Evolutionary conservation across 257 asterid genomes (phyloP).

Genomic region (Cordia subcordata): DNA sequence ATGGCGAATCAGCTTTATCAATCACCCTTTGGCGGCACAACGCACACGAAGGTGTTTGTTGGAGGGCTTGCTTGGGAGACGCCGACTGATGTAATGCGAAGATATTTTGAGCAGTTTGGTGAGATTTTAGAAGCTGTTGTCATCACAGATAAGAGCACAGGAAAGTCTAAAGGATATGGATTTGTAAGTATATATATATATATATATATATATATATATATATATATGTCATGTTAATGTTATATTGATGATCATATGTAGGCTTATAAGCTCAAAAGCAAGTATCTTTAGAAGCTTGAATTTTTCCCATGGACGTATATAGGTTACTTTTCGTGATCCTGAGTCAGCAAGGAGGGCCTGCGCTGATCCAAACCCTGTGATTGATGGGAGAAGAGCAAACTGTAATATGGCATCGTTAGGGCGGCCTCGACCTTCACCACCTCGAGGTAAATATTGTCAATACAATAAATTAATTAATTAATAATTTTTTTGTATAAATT

Average conservation of each 20-base stretch:
- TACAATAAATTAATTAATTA: background rate
- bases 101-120: constrained; percentile 79
- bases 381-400: constrained; percentile 90
- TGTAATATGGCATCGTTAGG: constrained; percentile 94
- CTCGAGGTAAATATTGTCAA: constrained; percentile 33
- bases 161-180: constrained; percentile 94
- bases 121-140: constrained; percentile 96
- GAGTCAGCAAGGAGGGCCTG: constrained; percentile 87
- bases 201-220: too few relatives aligned
- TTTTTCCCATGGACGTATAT: too few relatives aligned
- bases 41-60: constrained; percentile 83
- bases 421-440: constrained; percentile 88
- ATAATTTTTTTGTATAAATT: background rate
- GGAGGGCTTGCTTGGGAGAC: constrained; percentile 99
- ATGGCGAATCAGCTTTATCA: constrained; percentile 95
- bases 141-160: constrained; percentile 89
- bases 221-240: background rate
- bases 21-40: constrained; percentile 97
- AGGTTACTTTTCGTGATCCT: constrained; percentile 92
- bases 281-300: background rate
- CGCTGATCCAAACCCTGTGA: constrained; percentile 76
- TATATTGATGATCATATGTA: background rate
- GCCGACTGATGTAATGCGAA: constrained; percentile 77
- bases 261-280: background rate
- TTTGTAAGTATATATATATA: constrained; percentile 48